phyloP scores from a whole-genome alignment of 208 protist genomes.

The Leishmania martiniquensis region DNA sequence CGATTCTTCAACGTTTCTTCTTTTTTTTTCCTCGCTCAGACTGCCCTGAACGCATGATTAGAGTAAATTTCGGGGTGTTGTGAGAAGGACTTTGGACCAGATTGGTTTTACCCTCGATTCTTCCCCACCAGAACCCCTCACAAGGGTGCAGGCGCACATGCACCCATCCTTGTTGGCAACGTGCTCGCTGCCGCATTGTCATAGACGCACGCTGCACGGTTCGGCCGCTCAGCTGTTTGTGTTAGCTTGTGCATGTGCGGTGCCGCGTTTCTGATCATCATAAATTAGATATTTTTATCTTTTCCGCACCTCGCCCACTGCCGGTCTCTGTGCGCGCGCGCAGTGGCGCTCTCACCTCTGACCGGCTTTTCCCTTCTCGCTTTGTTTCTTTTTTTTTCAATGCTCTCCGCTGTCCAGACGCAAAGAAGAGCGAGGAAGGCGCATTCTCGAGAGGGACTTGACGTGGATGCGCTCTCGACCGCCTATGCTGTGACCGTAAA shows the following conservation, averaged over 20 bases:
- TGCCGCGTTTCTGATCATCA: not conserved
- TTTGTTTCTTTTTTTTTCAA: not conserved
- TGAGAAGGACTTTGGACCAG: no score
- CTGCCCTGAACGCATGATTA: not conserved
- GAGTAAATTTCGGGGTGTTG: not conserved
- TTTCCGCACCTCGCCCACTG: not conserved
- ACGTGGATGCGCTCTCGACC: not conserved
- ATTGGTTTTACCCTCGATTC: constrained; percentile 13
- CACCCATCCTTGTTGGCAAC: not conserved
- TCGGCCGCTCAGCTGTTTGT: not conserved
- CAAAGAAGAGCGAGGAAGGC: not conserved
- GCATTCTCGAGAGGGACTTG: not conserved
- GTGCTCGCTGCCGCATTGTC: not conserved
- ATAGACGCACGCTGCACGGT: not conserved
- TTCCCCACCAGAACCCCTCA: not conserved
- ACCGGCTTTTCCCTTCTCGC: no score
- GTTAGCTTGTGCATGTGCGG: not conserved
- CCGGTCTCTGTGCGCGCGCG: not conserved
- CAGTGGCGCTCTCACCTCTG: not conserved
- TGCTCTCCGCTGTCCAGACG: not conserved
- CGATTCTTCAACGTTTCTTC: not conserved
- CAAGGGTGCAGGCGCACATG: not conserved
- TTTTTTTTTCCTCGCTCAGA: not conserved
- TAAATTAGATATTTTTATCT: not conserved
- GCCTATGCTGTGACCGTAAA: not conserved